A percentile compares a stretch with the other conserved stretches of the same genome.
These are phyloP conservation scores for Inonotus obliquus DNA, from an alignment of 1,284 basidiomycete genomes.

Conservation along the genomic window DNA sequence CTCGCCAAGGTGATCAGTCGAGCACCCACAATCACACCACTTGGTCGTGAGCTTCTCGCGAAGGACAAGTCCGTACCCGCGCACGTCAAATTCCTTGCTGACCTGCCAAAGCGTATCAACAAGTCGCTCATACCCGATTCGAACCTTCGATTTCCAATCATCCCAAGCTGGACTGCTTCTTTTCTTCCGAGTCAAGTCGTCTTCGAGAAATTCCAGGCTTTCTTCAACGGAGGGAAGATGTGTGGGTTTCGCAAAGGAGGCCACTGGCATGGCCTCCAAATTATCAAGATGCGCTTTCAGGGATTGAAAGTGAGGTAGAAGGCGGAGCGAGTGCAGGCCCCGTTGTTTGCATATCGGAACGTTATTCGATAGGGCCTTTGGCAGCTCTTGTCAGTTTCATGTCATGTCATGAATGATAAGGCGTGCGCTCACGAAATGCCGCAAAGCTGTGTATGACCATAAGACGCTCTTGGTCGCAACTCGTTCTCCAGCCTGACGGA, in stretches of 20 bases:
- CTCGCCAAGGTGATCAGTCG: constrained; percentile 67
- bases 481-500: constrained; percentile 65
- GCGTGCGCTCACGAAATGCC: constrained; percentile 55
- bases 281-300: constrained; percentile 55
- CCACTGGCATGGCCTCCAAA: constrained; percentile 49
- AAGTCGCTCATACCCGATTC: constrained; percentile 56
- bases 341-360: constrained; percentile 55
- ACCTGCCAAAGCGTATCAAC: constrained; percentile 61
- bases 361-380: constrained; percentile 61
- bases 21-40: constrained; percentile 75
- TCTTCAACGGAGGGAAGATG: constrained; percentile 53
- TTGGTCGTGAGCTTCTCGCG: constrained; percentile 64
- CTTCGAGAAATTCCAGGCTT: constrained; percentile 53
- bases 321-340: constrained; percentile 57
- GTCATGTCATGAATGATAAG: not conserved
- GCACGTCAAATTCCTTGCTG: constrained; percentile 61
- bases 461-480: constrained; percentile 71
- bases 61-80: constrained; percentile 62
- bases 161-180: constrained; percentile 41
- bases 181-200: constrained; percentile 49
- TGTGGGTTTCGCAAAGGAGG: constrained; percentile 56
- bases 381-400: not conserved
- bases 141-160: constrained; percentile 53
- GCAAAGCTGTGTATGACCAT: constrained; percentile 68
- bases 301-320: constrained; percentile 53